Percentiles rank a stretch among this genome's conserved stretches.
Evolutionary conservation across 768 basidiomycete genomes (phyloP).

Genomic region (Phaeotremella fagi): DNA sequence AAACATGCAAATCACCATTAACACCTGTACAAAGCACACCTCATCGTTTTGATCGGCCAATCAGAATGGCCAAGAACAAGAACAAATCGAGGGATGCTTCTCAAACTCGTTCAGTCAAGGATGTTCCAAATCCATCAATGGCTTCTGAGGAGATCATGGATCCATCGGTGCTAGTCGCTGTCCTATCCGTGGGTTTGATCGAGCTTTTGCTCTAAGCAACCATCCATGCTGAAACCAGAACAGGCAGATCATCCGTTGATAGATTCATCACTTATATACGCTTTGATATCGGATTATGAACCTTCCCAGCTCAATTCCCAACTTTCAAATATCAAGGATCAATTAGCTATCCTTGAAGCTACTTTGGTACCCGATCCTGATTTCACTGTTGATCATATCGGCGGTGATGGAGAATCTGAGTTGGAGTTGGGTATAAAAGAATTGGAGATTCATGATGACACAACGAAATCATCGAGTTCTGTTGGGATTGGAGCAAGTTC

Average conservation of each 20-base stretch:
- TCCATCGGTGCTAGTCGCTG: constrained; percentile 7
- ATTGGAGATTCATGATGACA: background rate
- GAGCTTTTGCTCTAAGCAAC: too few species aligned
- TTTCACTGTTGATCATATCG: background rate
- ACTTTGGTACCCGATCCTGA: constrained; percentile 33
- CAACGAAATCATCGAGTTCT: background rate
- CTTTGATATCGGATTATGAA: constrained; percentile 30
- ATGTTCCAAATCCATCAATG: background rate
- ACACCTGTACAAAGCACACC: too few species aligned
- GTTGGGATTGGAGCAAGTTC: background rate
- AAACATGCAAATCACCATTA: too few species aligned
- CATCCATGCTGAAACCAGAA: background rate
- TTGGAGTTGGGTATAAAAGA: background rate
- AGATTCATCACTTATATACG: constrained; percentile 28
- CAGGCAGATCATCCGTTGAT: constrained; percentile 36
- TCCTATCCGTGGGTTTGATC: constrained; percentile 10
- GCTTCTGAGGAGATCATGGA: constrained; percentile 5
- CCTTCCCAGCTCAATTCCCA: constrained; percentile 5
- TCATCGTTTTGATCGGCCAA: background rate
- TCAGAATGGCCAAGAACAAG: background rate
- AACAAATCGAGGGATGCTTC: background rate
- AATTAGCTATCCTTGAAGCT: constrained; percentile 38
- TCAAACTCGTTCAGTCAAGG: background rate
- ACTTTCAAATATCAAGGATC: constrained; percentile 22
- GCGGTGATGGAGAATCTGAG: background rate